phyloP scores from a whole-genome alignment of 2,329 filamentous ascomycete genomes.

The Xylaria arbuscula region DNA sequence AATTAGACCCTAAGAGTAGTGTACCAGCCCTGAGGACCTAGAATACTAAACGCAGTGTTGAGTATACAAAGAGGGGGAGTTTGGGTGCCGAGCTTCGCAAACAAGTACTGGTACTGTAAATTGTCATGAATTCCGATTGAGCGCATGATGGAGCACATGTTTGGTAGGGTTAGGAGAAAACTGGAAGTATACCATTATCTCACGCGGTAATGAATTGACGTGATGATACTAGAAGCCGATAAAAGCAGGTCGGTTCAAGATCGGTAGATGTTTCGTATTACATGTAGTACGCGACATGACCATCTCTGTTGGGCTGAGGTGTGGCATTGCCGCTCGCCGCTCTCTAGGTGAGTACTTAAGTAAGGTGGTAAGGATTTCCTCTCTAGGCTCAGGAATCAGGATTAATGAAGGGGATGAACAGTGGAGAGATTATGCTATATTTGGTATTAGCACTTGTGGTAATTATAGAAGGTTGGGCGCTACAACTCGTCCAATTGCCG shows the following conservation, averaged over 20 bases:
- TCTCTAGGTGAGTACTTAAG: background rate
- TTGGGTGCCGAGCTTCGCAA: too few species aligned
- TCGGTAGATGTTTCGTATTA: background rate
- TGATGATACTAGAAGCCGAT: background rate
- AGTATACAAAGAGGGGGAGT: too few species aligned
- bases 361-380: background rate
- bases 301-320: background rate
- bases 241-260: background rate
- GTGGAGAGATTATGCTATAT: slow-evolving; percentile 3
- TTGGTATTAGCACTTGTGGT: background rate
- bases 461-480: background rate
- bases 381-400: background rate
- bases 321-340: background rate
- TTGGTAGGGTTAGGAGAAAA: too few species aligned
- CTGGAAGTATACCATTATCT: too few species aligned
- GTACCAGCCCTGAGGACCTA: too few species aligned
- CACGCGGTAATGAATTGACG: too few species aligned
- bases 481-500: background rate
- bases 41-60: too few species aligned
- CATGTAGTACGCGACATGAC: background rate
- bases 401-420: background rate
- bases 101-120: too few species aligned
- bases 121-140: too few species aligned
- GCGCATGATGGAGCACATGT: too few species aligned
- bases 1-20: too few species aligned